phyloP scores from a whole-genome alignment of 768 basidiomycete genomes.

The Glaciozyma antarctica region DNA sequence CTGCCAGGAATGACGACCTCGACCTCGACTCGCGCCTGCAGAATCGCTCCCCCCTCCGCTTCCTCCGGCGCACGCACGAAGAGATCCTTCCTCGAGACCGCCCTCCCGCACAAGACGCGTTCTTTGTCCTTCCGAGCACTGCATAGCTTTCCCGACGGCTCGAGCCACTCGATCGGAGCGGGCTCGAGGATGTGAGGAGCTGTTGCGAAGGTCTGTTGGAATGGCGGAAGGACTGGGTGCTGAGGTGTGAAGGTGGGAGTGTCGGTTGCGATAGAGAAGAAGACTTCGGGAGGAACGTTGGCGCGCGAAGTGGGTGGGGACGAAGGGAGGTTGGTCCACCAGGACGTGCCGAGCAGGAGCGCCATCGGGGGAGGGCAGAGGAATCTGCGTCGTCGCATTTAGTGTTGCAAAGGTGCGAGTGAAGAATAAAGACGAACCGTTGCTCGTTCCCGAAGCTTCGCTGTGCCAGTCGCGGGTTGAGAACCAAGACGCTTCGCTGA shows the following conservation, averaged over 20 bases:
- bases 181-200: constrained; percentile 46
- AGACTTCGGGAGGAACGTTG: constrained; percentile 59
- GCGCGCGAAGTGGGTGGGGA: constrained; percentile 44
- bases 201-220: no score
- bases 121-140: no score
- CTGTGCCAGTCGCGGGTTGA: constrained; percentile 96
- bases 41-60: no score
- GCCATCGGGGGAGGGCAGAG: constrained; percentile 28
- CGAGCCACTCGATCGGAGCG: constrained; percentile 69
- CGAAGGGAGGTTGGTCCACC: constrained; percentile 18
- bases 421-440: constrained; percentile 46
- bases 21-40: constrained; percentile 41
- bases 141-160: constrained; percentile 51
- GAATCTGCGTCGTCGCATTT: constrained; percentile 13
- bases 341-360: constrained; percentile 28
- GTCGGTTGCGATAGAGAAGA: constrained; percentile 86
- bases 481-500: constrained; percentile 86
- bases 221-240: no score
- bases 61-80: no score
- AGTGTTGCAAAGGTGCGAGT: background rate
- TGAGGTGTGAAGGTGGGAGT: no score
- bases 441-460: constrained; percentile 96
- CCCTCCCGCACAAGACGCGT: no score
- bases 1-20: constrained; percentile 58
- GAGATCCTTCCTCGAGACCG: no score